Base-by-base conservation (phyloP, 257 asterid genomes). In the Solanum sejunctum region DNA sequence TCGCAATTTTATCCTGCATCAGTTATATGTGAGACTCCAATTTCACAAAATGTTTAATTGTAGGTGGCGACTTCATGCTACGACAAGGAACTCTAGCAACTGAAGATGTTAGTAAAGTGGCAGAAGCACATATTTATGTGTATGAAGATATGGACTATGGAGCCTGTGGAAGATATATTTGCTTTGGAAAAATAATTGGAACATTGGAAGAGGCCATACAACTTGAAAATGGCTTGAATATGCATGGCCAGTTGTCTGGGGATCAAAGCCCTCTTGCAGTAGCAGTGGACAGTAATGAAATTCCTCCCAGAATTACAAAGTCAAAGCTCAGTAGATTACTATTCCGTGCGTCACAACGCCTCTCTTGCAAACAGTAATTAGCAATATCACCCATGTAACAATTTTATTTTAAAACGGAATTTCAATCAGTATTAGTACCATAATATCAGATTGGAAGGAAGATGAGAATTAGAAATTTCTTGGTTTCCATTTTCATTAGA, bases 101-200 rank as follows among this genome's bases (percentile, higher is more conserved):
- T n/a, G 90, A 77, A 79, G 90, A 85, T 56, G 90, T 63, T 32
- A 36, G 71, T 6, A 83, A 83, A 36, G 80, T 84, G 16, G 90
- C 84, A n/a, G 90, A 87, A 83, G 86, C 86, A 26, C 90, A 87
- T 61, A 41, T 85, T 23, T 79, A 41, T 21, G 88, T 69, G 1
- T 87, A 85, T 20, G 85, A 87, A 67, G 90, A 87, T 5, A 87
- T 87, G 90, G 90, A 67, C 70, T 85, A 85, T 12, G 90, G 90
- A 77, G 88, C 86, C 3, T 73, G 77, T 18, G 90, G 90, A 28
- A 49, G 90, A 56, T 88, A 88, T 43, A 75, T 88, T 28, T 86
- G 89, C 84, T 84, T 73, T 13, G 89, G 87, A 58, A 84, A 81
- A 73, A 63, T 84, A 17, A 26, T 88, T 9, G 83, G 56, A 28